Evolutionary conservation across 148 eudicot species (phyloP).

Genomic region (Simmondsia chinensis): DNA sequence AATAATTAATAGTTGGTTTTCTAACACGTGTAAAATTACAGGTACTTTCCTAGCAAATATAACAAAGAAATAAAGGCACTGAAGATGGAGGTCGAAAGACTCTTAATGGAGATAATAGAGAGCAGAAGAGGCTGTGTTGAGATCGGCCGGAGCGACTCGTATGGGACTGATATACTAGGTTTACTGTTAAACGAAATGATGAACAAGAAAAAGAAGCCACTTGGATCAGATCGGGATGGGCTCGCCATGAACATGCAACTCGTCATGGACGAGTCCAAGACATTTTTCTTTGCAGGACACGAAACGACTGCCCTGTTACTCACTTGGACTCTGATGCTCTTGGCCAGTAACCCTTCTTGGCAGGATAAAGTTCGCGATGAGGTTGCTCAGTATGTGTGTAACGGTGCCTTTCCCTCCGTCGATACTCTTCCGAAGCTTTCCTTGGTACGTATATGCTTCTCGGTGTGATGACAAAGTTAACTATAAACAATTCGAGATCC

Average conservation of each 20-base stretch:
- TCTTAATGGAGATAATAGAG: constrained; percentile 74
- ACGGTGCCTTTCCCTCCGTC: constrained; percentile 33
- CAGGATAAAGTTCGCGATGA: constrained; percentile 60
- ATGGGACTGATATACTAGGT: constrained; percentile 77
- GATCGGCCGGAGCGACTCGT: constrained; percentile 58
- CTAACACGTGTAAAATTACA: constrained; percentile 6
- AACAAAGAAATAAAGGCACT: constrained; percentile 72
- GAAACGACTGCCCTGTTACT: constrained; percentile 75
- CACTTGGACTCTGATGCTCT: constrained; percentile 84
- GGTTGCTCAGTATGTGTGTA: constrained; percentile 43
- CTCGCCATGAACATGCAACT: constrained; percentile 52
- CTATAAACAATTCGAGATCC: no score
- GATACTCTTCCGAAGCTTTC: constrained; percentile 79
- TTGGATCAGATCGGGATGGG: constrained; percentile 8
- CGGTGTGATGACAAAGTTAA: no score
- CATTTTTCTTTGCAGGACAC: constrained; percentile 84
- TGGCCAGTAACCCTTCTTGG: constrained; percentile 72
- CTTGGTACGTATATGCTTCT: constrained; percentile 63
- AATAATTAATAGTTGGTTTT: neutral
- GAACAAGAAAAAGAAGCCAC: constrained; percentile 18
- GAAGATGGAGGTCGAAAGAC: constrained; percentile 63
- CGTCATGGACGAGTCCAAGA: constrained; percentile 92
- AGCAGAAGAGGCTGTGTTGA: constrained; percentile 55
- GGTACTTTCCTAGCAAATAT: constrained; percentile 91
- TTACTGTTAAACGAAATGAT: constrained; percentile 65